These are phyloP conservation scores for Tylopilus cervinicoccineus DNA, from an alignment of 768 basidiomycete genomes.

Conservation along the genomic window DNA sequence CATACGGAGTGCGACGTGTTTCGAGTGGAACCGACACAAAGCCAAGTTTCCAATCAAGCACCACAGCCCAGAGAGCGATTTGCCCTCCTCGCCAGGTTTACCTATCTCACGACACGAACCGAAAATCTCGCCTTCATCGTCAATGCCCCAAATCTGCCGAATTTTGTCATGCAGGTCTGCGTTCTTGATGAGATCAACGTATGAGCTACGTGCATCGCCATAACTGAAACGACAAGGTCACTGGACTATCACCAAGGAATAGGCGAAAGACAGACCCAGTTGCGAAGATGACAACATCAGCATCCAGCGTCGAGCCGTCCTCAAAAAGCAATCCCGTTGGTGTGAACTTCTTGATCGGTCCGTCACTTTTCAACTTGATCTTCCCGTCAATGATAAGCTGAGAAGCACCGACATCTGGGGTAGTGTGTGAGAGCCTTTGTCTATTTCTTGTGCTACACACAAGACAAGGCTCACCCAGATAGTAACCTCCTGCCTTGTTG, in stretches of 20 bases:
- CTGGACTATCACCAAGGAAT: not conserved
- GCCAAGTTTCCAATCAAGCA: constrained; percentile 62
- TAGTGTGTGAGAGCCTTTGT: not conserved
- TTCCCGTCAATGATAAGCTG: constrained; percentile 42
- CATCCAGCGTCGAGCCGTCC: constrained; percentile 36
- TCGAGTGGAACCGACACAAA: constrained; percentile 62
- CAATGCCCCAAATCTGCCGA: constrained; percentile 27
- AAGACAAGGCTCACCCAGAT: constrained; percentile 44
- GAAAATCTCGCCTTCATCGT: constrained; percentile 30
- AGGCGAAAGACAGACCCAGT: constrained; percentile 23
- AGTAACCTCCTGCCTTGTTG: constrained; percentile 57
- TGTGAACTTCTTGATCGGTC: constrained; percentile 33
- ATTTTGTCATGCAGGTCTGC: constrained; percentile 19
- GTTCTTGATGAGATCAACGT: constrained; percentile 18
- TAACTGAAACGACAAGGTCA: constrained; percentile 10
- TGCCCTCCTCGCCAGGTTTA: constrained; percentile 20
- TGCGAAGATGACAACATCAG: constrained; percentile 38
- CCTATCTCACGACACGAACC: constrained; percentile 45
- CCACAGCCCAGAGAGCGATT: constrained; percentile 39
- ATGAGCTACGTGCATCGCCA: constrained; percentile 16
- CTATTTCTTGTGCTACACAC: not conserved
- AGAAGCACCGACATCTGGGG: constrained; percentile 37
- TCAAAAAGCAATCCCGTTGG: constrained; percentile 21
- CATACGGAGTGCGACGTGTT: constrained; percentile 62
- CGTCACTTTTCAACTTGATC: constrained; percentile 40